Percentiles rank a stretch among this genome's conserved stretches.
Conservation (phyloP, 78 protist genomes). For the Polysphondylium violaceum region DNA sequence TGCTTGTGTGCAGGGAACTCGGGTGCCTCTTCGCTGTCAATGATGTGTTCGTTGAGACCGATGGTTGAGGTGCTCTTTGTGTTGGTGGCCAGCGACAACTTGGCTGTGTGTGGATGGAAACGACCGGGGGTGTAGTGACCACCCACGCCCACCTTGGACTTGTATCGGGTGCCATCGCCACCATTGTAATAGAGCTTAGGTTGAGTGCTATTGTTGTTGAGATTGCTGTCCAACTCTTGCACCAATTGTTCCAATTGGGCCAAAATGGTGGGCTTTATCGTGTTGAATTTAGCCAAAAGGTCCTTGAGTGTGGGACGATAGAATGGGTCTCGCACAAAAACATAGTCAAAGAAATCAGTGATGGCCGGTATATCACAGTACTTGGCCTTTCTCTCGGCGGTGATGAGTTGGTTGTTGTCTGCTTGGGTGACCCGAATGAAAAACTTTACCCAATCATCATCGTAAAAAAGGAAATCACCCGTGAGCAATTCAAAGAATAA, state of each 20-base stretch:
- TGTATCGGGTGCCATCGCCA: slow-evolving; percentile 73
- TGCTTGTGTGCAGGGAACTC: slow-evolving; percentile 69
- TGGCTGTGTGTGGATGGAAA: slow-evolving; percentile 48
- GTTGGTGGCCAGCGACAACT: not conserved
- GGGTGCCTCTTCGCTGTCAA: slow-evolving; percentile 4
- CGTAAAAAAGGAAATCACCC: slow-evolving; percentile 92
- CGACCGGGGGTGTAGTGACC: slow-evolving; percentile 79
- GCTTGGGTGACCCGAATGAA: slow-evolving; percentile 87
- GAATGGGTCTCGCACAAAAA: slow-evolving; percentile 90
- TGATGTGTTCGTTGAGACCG: not conserved
- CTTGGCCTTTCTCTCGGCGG: slow-evolving; percentile 55
- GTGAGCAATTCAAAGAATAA: slow-evolving; percentile 93
- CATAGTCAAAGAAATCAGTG: slow-evolving; percentile 81
- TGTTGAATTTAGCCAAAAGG: slow-evolving; percentile 52
- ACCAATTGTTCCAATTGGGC: slow-evolving; percentile 33
- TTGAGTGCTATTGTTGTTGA: not conserved
- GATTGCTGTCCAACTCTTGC: not conserved
- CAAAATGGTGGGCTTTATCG: slow-evolving; percentile 37
- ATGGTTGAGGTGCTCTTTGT: not conserved
- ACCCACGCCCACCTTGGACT: slow-evolving; percentile 18
- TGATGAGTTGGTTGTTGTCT: slow-evolving; percentile 72
- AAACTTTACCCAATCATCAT: slow-evolving; percentile 93
- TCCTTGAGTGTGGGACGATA: slow-evolving; percentile 83
- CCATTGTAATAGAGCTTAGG: slow-evolving; percentile 54
- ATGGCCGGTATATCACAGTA: slow-evolving; percentile 63